Percentiles rank a stretch among this genome's conserved stretches.
Conservation (phyloP, 1,284 basidiomycete genomes). For the Prillingera fragicola region DNA sequence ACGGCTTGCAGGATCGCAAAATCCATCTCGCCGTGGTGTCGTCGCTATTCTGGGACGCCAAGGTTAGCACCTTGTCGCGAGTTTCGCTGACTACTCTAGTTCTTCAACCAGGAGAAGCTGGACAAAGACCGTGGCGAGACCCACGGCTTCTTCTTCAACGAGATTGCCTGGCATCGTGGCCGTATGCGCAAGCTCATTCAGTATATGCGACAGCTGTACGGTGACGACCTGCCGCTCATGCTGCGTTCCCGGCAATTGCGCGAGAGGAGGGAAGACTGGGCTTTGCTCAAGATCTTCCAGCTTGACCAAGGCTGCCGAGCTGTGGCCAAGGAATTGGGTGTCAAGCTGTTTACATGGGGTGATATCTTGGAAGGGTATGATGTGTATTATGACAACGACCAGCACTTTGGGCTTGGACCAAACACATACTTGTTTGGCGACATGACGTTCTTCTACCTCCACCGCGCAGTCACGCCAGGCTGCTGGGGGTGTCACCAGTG, state of each 20-base stretch:
- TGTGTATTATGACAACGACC: constrained; percentile 23
- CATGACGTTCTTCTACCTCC: constrained; percentile 28
- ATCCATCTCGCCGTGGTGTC: constrained; percentile 15
- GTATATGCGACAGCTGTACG: constrained; percentile 6
- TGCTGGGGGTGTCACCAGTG: constrained; percentile 20
- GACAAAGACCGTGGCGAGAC: constrained; percentile 3
- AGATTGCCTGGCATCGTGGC: constrained; percentile 22
- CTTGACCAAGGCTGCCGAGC: constrained; percentile 24
- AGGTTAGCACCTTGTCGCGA: constrained; percentile 7
- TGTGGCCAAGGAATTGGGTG: constrained; percentile 15
- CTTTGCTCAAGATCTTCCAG: constrained; percentile 23
- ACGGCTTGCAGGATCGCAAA: constrained; percentile 6
- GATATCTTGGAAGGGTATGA: constrained; percentile 10
- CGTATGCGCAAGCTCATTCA: constrained; percentile 16
- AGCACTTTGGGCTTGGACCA: constrained; percentile 23
- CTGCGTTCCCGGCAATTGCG: constrained; percentile 22
- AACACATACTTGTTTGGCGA: constrained; percentile 27
- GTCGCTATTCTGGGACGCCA: constrained; percentile 25
- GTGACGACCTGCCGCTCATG: constrained; percentile 17
- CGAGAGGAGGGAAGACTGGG: constrained; percentile 3
- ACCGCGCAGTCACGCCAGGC: constrained; percentile 14
- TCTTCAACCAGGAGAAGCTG: background rate
- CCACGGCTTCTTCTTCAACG: constrained; percentile 19
- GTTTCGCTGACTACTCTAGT: background rate
- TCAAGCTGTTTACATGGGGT: constrained; percentile 17